Evolutionary conservation across 116 monocot species (phyloP).

Genomic region (Phalaenopsis hybrid): DNA sequence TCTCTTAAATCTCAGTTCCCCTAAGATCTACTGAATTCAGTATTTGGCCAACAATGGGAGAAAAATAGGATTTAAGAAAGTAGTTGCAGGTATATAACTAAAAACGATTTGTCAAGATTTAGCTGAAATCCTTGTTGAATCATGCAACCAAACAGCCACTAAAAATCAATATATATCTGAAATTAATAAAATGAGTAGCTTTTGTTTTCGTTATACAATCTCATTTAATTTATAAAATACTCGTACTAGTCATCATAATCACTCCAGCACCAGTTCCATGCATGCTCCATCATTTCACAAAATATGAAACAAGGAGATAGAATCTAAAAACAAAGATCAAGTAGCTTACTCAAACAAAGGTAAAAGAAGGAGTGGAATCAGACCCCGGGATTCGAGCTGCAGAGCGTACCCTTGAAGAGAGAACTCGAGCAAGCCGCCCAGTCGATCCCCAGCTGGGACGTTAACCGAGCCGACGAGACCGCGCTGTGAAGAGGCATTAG

Average conservation of each 20-base stretch:
- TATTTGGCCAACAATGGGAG: too few relatives aligned
- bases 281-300: neutral
- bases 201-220: too few relatives aligned
- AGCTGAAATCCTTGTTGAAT: too few relatives aligned
- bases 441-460: conserved; percentile 66
- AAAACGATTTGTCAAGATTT: too few relatives aligned
- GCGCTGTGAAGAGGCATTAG: conserved; percentile 75
- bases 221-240: too few relatives aligned
- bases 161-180: too few relatives aligned
- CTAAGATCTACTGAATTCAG: too few relatives aligned
- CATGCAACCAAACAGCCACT: too few relatives aligned
- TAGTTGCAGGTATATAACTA: too few relatives aligned
- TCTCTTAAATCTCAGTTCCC: too few relatives aligned
- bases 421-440: conserved; percentile 36
- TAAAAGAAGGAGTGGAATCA: conserved; percentile 28
- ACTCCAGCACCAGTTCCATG: neutral
- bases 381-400: conserved; percentile 82
- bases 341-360: conserved; percentile 7
- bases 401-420: conserved; percentile 86
- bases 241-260: neutral
- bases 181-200: too few relatives aligned
- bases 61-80: too few relatives aligned
- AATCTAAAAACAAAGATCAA: neutral
- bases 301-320: neutral
- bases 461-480: conserved; percentile 68